These are phyloP conservation scores for Skeletonema marinoi DNA, from an alignment of 108 stramenopile species.

Conservation along the genomic window DNA sequence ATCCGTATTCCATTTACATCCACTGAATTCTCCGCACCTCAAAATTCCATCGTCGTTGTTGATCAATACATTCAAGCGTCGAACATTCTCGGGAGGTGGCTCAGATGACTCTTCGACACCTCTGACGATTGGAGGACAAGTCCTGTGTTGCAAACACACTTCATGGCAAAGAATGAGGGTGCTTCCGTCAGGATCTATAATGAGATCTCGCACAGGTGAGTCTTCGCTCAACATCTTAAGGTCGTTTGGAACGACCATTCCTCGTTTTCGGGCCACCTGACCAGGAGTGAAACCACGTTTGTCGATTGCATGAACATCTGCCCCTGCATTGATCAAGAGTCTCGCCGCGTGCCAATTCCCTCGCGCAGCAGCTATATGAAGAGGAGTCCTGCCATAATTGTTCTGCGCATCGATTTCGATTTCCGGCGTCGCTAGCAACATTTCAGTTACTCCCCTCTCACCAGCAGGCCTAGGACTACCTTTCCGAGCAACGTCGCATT, in stretches of 20 bases:
- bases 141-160: constrained; percentile 77
- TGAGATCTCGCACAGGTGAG: constrained; percentile 72
- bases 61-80: constrained; percentile 78
- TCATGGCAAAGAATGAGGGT: constrained; percentile 84
- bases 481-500: constrained; percentile 56
- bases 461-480: constrained; percentile 22
- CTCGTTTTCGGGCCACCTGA: constrained; percentile 75
- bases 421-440: constrained; percentile 63
- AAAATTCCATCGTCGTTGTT: constrained; percentile 85
- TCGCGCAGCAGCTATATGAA: constrained; percentile 76
- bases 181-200: constrained; percentile 79
- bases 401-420: constrained; percentile 84
- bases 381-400: constrained; percentile 77
- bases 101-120: constrained; percentile 58
- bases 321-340: constrained; percentile 69
- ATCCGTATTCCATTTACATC: constrained; percentile 71
- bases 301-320: constrained; percentile 62
- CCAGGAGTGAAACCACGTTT: constrained; percentile 82
- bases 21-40: constrained; percentile 71
- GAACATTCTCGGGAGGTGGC: constrained; percentile 88
- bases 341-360: constrained; percentile 87
- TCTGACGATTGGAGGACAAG: constrained; percentile 84
- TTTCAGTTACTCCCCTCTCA: constrained; percentile 51
- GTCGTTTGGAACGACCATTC: constrained; percentile 86
- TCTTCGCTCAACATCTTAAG: constrained; percentile 57